A percentile compares a stretch with the other conserved stretches of the same genome.
Conservation (phyloP, 768 basidiomycete species). For the Leccinum disarticulatum region DNA sequence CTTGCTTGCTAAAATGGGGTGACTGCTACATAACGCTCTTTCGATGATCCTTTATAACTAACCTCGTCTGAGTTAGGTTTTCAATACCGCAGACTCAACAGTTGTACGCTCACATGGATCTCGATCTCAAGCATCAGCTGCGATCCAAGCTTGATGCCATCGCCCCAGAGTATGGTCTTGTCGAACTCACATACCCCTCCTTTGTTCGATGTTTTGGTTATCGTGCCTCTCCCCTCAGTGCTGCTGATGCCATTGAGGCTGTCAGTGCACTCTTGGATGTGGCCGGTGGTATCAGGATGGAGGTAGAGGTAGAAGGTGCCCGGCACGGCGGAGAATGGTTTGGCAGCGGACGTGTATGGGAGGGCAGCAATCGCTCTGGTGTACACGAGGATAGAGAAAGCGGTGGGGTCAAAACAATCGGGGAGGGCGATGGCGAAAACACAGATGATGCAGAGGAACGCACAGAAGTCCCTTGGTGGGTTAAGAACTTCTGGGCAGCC, state of each 20-base stretch:
- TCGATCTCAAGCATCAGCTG: slow-evolving; percentile 82
- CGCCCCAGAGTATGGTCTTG: slow-evolving; percentile 91
- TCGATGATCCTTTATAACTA: slow-evolving; percentile 2
- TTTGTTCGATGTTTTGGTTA: slow-evolving; percentile 93
- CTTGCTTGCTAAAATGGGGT: slow-evolving; percentile 99
- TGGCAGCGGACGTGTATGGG: slow-evolving; percentile 80
- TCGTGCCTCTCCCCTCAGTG: slow-evolving; percentile 81
- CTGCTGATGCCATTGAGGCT: slow-evolving; percentile 92
- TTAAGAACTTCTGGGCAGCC: slow-evolving; percentile 92
- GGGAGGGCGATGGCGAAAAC: slow-evolving; percentile 21
- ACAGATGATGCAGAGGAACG: slow-evolving; percentile 36
- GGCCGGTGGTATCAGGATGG: slow-evolving; percentile 85
- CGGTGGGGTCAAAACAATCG: slow-evolving; percentile 23
- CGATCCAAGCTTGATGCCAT: slow-evolving; percentile 82
- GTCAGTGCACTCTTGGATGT: slow-evolving; percentile 86
- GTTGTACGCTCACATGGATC: slow-evolving; percentile 93
- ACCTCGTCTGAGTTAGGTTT: slow-evolving; percentile 56
- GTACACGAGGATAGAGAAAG: slow-evolving; percentile 31
- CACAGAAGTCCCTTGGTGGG: slow-evolving; percentile 74
- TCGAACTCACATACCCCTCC: slow-evolving; percentile 91
- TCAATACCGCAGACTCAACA: slow-evolving; percentile 95
- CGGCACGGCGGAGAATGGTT: slow-evolving; percentile 97
- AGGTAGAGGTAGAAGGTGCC: slow-evolving; percentile 85
- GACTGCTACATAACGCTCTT: slow-evolving; percentile 23
- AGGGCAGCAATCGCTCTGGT: slow-evolving; percentile 44